Percentiles rank a stretch among this genome's conserved stretches.
Conservation (phyloP, 1,139 yeast genomes). For the Tardiomyces blankii region DNA sequence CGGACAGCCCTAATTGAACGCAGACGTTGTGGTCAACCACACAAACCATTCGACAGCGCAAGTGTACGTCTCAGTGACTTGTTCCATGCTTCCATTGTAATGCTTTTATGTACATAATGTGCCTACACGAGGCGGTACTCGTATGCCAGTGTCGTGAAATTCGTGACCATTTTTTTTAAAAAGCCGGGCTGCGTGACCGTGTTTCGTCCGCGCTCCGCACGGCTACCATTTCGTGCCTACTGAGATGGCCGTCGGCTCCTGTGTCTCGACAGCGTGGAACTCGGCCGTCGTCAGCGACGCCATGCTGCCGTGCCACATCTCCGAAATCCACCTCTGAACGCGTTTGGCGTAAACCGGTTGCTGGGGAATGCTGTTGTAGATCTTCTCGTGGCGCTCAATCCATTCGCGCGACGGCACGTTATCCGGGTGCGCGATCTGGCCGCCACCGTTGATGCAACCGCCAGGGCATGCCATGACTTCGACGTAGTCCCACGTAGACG, state of each 20-base stretch:
- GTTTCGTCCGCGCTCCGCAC: neutral
- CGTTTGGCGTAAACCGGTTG: slow-evolving; percentile 3
- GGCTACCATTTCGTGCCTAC: slow-evolving; percentile 15
- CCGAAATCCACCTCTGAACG: slow-evolving; percentile 1
- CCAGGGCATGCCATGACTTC: slow-evolving; percentile 98
- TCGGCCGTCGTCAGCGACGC: neutral
- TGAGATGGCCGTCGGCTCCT: slow-evolving; percentile 12
- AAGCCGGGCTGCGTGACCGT: neutral
- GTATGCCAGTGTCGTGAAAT: too few relatives aligned
- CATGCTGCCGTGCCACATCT: slow-evolving; percentile 2
- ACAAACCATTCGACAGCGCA: too few relatives aligned
- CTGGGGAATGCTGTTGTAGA: slow-evolving; percentile 14
- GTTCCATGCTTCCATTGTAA: too few relatives aligned
- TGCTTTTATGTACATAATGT: too few relatives aligned
- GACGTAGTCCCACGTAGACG: slow-evolving; percentile 64
- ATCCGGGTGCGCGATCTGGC: slow-evolving; percentile 54
- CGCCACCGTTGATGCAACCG: slow-evolving; percentile 97
- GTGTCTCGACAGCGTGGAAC: slow-evolving; percentile 9
- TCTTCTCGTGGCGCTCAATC: slow-evolving; percentile 22
- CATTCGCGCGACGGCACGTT: slow-evolving; percentile 20
- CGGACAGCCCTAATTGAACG: too few relatives aligned
- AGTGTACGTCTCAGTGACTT: too few relatives aligned
- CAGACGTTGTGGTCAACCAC: too few relatives aligned
- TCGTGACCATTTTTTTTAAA: too few relatives aligned
- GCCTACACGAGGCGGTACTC: too few relatives aligned